A percentile compares a stretch with the other conserved stretches of the same genome.
These are phyloP conservation scores for Aspergillus ostianus DNA, from an alignment of 495 filamentous ascomycete genomes.

Conservation along the genomic window DNA sequence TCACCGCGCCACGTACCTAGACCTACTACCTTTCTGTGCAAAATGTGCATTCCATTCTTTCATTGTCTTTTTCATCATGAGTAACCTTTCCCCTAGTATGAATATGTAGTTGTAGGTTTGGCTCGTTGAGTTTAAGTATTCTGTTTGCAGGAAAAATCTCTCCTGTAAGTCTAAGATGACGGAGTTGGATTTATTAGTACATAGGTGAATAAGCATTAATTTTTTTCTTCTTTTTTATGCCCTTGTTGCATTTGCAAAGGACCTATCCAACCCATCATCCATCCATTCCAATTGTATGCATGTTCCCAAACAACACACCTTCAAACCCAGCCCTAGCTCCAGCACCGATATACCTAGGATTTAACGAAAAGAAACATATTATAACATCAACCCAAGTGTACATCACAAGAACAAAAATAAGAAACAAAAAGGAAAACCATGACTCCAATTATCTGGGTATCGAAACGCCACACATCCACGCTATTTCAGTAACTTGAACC, in stretches of 20 bases:
- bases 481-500: neutral
- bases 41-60: neutral
- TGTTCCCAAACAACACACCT: neutral
- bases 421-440: neutral
- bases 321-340: neutral
- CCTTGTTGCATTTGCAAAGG: neutral
- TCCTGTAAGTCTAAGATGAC: too few species aligned
- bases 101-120: neutral
- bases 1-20: neutral
- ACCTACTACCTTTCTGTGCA: slow-evolving; percentile 1
- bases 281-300: neutral
- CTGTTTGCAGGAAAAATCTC: too few species aligned
- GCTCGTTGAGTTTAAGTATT: too few species aligned
- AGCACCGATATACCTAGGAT: neutral
- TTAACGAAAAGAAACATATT: neutral
- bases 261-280: neutral
- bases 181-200: too few species aligned
- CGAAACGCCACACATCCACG: neutral
- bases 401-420: neutral
- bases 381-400: neutral
- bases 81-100: neutral
- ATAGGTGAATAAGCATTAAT: too few species aligned
- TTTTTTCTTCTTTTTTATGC: neutral
- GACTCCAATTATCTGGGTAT: slow-evolving; percentile 6
- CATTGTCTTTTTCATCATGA: neutral